Base-by-base conservation (phyloP, 305 asterid genomes). In the Fraxinus ornus region DNA sequence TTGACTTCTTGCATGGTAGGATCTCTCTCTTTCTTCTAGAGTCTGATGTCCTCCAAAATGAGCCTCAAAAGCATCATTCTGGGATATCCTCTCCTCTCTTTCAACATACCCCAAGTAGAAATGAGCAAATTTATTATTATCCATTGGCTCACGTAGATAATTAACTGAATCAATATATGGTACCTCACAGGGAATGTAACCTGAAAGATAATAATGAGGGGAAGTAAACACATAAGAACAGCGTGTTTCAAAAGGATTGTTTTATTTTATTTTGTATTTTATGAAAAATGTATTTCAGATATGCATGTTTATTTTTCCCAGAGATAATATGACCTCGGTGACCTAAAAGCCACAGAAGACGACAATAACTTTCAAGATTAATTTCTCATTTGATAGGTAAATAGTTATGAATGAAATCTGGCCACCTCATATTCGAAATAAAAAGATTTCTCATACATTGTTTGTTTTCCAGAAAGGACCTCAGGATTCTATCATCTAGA, bases 31-130 rank as follows among this genome's bases (percentile, higher is more conserved):
- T 83, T 91, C 97, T 80, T 81, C 86, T 82, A 91, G 91, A 62
- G 92, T 90, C 82, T 89, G 98, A 85, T 94, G 95, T 75, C 99
- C 99, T 81, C 98, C 98, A 90, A 96, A 96, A 83, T 88, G 89
- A 83, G 90, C 91, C 81, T 88, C 87, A 81, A 77, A 81, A 22
- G 87, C 44, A 80, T 79, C 87, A 83, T 41, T 78, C 21, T 73
- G 78, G 64, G 75, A 85, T 84, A 72, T 49, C 84, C 64, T 82
- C 77, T 89, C 88, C 86, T 94, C 98, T 84, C 90, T 90, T 86
- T 87, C 89, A 81, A 91, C 88, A 88, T 91, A 96, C 8, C 86
- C 91, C 93, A 90, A 85, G 44, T 97, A 88, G 90, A 94, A 96
- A 81, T 82, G 92, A 81, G 92, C 79, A 83, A 91, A 89, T 88